Base-by-base conservation (phyloP, 192 early-diverging fungal species). In the Backusella macrospora region DNA sequence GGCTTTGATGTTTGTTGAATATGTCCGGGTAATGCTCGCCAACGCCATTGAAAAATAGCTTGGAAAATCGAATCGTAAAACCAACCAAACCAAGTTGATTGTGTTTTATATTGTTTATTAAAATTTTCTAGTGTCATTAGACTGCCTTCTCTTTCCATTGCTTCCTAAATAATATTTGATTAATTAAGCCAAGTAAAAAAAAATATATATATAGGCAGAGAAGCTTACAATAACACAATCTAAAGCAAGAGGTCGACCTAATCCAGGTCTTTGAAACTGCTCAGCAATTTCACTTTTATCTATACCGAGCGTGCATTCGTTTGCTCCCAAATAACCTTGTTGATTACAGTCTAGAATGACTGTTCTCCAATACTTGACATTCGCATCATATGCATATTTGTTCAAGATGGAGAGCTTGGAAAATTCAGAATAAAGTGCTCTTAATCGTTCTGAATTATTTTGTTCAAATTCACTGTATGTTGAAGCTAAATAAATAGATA, bases 351-450 rank as follows among this genome's bases (percentile, higher is more conserved):
- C 76, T 5, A 84, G 62, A 26, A 84, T 80, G 16, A 82, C 83
- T 2, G 67, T 43, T 39, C 77, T 74, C 83, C 83, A 84, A 73
- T 77, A 85, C 21, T 46, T 70, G 14, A 79, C 46, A 44, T 85
- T 82, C 15, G 79, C 72, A 16, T 85, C 81, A 15, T 82, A 85
- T 26, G 76, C 83, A 38, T 75, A 85, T 0, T 72, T 52, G 42
- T 85, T 85, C 18, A 81, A 75, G 26, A 80, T 77, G 42, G 76
- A 74, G 15, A 85, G 75, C n/a, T 78, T 79, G 47, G 79, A 73
- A 38, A 85, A 85, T 39, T 81, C 81, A 16, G 83, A 85, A 43
- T 80, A 85, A 14, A 85, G 66, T 0, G 81, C 82, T 23, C 43
- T 74, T 10, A 82, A 49, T 4, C 83, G 78, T 6, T 76, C 64